Base-by-base conservation (phyloP, 2,329 filamentous ascomycete genomes). In the Colletotrichum siamense region DNA sequence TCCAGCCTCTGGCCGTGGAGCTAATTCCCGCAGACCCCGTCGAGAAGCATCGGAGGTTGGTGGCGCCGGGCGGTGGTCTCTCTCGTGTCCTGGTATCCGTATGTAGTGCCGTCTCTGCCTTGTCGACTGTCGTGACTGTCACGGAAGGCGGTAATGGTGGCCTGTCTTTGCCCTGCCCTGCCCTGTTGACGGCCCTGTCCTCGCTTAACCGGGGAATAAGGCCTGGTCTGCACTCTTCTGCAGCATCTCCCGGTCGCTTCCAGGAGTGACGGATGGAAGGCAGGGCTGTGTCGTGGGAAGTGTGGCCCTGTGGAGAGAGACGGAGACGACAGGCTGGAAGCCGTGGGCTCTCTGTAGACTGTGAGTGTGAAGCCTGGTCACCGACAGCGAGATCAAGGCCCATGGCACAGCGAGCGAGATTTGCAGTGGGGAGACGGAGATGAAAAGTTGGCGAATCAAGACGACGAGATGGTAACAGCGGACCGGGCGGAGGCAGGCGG, bases 261-360 rank as follows among this genome's bases (percentile, higher is more conserved):
- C 39, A 34, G 57, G 16, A 59, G 18, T 67, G n/a, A 71, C n/a
- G 22, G 49, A 39, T n/a, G 22, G 57, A 76, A 30, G 70, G 24
- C 74, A 73, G 70, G 74, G 74, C 70, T 65, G 74, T 76, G 74
- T 69, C 74, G 57, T 73, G 55, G 70, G 62, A 73, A 76, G 52
- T 64, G 73, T 67, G 64, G 57, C 26, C 22, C 39, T 73, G 69
- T 68, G 73, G 69, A 76, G 69, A 75, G 61, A 57, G 34, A 68
- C 61, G 69, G 73, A 73, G 70, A 64, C 64, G 52, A 69, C 12
- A 34, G 32, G 36, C 28, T 55, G 28, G 73, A 62, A 30, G 57
- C 59, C 26, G 39, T 55, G 39, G 39, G 39, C 39, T 49, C 39
- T 16, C 15, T 36, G 28, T 30, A 30, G 28, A 30, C 28, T 30